Conservation (phyloP, 2,329 filamentous ascomycete genomes). For the Pyrenochaeta sp. region DNA sequence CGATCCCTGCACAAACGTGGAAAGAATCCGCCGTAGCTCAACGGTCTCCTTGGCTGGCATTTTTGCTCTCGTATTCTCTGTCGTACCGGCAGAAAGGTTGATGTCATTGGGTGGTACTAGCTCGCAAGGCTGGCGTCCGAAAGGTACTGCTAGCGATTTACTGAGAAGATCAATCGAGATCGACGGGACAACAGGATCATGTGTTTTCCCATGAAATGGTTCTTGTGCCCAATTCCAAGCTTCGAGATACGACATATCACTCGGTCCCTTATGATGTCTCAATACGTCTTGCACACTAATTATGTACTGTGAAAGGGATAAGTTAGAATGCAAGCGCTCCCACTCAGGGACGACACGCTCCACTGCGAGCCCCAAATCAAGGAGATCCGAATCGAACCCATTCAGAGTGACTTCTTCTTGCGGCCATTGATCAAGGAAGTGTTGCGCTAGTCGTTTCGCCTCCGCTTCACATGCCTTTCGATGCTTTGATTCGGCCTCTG, state of each 20-base stretch:
- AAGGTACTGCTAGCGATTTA: conserved; percentile 10
- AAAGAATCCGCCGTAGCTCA: conserved; percentile 45
- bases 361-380: conserved; percentile 53
- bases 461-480: conserved; percentile 43
- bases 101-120: background rate
- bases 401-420: conserved; percentile 43
- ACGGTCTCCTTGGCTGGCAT: conserved; percentile 10
- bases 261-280: conserved; percentile 31
- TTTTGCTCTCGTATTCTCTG: conserved; percentile 1
- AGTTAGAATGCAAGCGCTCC: conserved; percentile 57
- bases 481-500: conserved; percentile 6
- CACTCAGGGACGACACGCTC: conserved; percentile 56
- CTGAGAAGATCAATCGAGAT: conserved; percentile 18
- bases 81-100: background rate
- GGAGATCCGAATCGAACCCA: conserved; percentile 31
- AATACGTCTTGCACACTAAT: conserved; percentile 54
- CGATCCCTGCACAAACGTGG: conserved; percentile 32
- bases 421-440: conserved; percentile 48
- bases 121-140: background rate
- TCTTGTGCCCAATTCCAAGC: conserved; percentile 21
- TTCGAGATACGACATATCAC: conserved; percentile 10
- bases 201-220: conserved; percentile 18
- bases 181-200: conserved; percentile 15
- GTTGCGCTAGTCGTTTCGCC: conserved; percentile 47
- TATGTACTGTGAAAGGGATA: conserved; percentile 55